Base-by-base conservation (phyloP, 805 yeast genomes). In the Cyberlindnera petersonii region DNA sequence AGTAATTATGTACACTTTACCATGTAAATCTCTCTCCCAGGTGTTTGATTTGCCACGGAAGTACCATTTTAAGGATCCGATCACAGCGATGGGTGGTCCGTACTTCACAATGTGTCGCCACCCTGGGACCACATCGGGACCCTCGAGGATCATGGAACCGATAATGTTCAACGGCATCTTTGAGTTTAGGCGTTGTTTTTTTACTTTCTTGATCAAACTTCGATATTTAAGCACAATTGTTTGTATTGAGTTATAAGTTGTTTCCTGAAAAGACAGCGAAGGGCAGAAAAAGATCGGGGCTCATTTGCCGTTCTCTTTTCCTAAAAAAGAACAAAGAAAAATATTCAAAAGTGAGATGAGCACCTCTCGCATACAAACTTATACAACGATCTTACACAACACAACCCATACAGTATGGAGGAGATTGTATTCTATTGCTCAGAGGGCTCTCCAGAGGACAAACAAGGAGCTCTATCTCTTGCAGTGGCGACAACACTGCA, bases 1-100 rank as follows among this genome's bases (percentile, higher is more conserved):
- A 0, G 93, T 83, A 6, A 86, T 70, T 16, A 85, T 66, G 52
- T 71, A 83, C 5, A 89, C 98, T 53, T 80, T 79, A 2, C 98
- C 97, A 56, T 93, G 96, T 58, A 91, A 63, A 48, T 88, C 89
- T 43, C 97, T 71, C 45, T 86, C 95, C 96, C 96, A 91, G 0
- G 88, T 84, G 62, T 91, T 93, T 16, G 74, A 49, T 2, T 85
- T 61, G 9, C 98, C 98, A 24, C 82, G 75, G 52, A 84, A 79
- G 64, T 84, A 86, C 58, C 75, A 76, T 58, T 91, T 91, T 30
- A 78, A 36, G 1, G 72, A 71, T 0, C 65, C 72, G 0, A 73
- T 54, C 0, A 61, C 62, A 0, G 70, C 63, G 0, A 74, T 54
- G 4, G 69, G 64, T 0, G 96, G 95, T 0, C 72, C 81, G 47